Base-by-base conservation (phyloP, 2,329 filamentous ascomycete species). In the Xylaria sp. region DNA sequence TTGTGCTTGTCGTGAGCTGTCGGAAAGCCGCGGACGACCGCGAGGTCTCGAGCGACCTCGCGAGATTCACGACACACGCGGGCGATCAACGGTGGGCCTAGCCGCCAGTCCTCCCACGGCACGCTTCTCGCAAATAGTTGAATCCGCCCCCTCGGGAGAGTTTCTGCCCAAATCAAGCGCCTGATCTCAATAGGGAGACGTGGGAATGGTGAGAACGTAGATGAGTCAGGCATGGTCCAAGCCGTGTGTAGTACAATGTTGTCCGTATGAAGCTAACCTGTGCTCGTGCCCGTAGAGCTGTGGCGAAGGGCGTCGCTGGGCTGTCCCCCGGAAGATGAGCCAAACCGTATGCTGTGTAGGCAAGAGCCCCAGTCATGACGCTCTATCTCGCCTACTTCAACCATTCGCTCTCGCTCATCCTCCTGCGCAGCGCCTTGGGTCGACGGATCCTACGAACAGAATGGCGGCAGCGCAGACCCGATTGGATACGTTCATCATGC, bases 31-130 rank as follows among this genome's bases (percentile, higher is more conserved):
- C 70, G 67, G 35, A 72, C 68, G 23, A 71, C 64, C 2, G 70
- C 65, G 25, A 68, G 61, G 43, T 65, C 66, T 44, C 49, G 17
- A 1, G 61, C 68, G 15, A 66, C 67, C 55, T 68, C 64, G 9
- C 70, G 64, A 11, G 70, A 63, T 19, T 72, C 70, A 35, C 46
- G 70, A 19, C 69, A 70, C 29, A 68, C 69, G 15, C 65, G 68
- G 10, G 70, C 64, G 49, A 70, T 63, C 11, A 62, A 37, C 11
- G 70, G 70, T 25, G 70, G 67, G 25, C 61, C 47, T 2, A 72
- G 57, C 17, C 68, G 68, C 70, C 70, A 72, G 49, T 67, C 67
- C 59, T 71, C 68, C 70, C 70, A 72, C 38, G 70, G 69, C 2
- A 72, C 70, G 49, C 64, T 66, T 47, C 58, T 66, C 15, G 70